phyloP scores from a whole-genome alignment of 2,329 filamentous ascomycete genomes.

The Diplocarpon rosae region DNA sequence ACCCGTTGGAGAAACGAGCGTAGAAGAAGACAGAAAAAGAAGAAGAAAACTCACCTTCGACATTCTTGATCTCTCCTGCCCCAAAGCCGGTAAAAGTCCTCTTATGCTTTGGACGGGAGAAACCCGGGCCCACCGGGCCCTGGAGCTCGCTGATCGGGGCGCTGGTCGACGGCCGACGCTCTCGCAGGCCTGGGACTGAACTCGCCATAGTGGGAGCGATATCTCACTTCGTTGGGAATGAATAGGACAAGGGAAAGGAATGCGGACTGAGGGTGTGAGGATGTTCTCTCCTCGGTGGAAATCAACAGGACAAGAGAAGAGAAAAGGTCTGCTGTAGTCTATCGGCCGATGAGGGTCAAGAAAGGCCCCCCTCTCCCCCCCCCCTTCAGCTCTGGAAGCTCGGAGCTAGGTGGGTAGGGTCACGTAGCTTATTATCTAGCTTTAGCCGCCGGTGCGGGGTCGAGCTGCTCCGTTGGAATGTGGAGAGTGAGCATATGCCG shows the following conservation, averaged over 20 bases:
- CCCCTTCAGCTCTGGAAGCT: background rate
- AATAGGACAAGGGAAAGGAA: no score
- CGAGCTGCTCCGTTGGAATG: no score
- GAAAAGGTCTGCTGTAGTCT: background rate
- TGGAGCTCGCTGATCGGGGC: constrained; percentile 79
- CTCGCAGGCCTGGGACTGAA: constrained; percentile 30
- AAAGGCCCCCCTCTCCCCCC: no score
- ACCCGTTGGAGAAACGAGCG: background rate
- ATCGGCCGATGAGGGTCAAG: no score
- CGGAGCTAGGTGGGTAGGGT: background rate
- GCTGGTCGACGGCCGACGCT: constrained; percentile 71
- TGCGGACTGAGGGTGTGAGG: no score
- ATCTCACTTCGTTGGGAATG: no score
- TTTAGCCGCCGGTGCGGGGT: background rate
- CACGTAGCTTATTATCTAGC: background rate
- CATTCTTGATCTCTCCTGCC: constrained; percentile 79
- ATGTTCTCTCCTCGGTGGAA: no score
- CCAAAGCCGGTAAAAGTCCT: constrained; percentile 94
- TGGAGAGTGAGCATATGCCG: no score
- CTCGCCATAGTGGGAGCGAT: constrained; percentile 1
- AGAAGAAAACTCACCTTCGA: constrained; percentile 55
- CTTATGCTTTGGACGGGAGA: constrained; percentile 87
- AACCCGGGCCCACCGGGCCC: constrained; percentile 78
- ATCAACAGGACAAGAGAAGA: background rate
- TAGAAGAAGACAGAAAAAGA: background rate